These are phyloP conservation scores for Pseudogymnoascus sp. DNA, from an alignment of 2,329 filamentous ascomycete genomes.

Conservation along the genomic window DNA sequence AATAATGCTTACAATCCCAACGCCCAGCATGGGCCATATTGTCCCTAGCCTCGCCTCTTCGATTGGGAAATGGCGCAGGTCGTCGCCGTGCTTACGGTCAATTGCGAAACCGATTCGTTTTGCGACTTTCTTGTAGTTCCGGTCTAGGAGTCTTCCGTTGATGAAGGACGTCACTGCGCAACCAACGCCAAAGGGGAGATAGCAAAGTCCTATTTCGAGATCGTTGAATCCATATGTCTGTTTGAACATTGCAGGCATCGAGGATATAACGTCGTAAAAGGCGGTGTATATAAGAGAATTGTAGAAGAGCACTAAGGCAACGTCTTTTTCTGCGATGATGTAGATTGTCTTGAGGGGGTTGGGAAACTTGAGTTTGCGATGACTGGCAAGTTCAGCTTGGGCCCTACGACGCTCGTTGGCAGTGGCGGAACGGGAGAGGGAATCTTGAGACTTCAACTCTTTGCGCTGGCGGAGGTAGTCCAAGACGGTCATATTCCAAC, in stretches of 20 bases:
- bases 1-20: conserved; percentile 45
- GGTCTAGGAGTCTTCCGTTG: conserved; percentile 49
- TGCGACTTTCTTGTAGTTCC: conserved; percentile 64
- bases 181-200: conserved; percentile 17
- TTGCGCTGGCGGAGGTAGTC: conserved; percentile 32
- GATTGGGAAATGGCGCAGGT: conserved; percentile 33
- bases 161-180: conserved; percentile 30
- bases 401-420: conserved; percentile 27
- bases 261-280: conserved; percentile 44
- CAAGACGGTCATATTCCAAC: conserved; percentile 49
- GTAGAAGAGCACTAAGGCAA: conserved; percentile 44
- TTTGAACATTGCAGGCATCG: conserved; percentile 42
- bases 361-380: conserved; percentile 41
- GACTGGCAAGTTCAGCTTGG: conserved; percentile 29
- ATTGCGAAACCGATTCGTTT: conserved; percentile 47
- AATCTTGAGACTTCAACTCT: conserved; percentile 18
- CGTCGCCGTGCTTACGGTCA: conserved; percentile 36
- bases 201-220: conserved; percentile 20
- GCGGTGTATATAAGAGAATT: conserved; percentile 46
- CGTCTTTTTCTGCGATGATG: conserved; percentile 49
- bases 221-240: conserved; percentile 36
- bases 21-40: conserved; percentile 43
- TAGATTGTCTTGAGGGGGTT: conserved; percentile 48
- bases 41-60: conserved; percentile 41
- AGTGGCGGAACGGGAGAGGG: conserved; percentile 23